Conservation (phyloP, 345 rosid species). For the Lepidium aucheri region DNA sequence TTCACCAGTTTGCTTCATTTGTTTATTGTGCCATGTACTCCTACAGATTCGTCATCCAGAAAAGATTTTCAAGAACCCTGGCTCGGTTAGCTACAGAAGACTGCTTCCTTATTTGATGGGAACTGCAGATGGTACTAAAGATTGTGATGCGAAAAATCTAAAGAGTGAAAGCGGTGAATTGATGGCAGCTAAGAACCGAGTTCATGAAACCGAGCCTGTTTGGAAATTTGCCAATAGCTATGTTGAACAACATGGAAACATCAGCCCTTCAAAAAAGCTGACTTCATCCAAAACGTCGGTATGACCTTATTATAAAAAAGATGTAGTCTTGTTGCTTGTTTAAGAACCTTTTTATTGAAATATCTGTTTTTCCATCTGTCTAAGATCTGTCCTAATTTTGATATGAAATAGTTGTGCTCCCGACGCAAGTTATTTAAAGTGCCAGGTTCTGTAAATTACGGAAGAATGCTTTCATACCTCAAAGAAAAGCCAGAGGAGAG, state of each 20-base stretch:
- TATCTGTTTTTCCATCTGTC: neutral
- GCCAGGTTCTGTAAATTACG: neutral
- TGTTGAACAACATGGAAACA: neutral
- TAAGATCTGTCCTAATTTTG: neutral
- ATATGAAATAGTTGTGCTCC: neutral
- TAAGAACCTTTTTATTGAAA: neutral
- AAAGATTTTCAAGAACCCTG: neutral
- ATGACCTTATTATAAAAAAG: neutral
- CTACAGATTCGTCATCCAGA: neutral
- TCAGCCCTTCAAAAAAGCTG: neutral
- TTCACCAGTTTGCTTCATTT: neutral
- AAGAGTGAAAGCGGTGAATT: neutral
- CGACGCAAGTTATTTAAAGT: neutral
- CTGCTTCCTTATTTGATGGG: neutral
- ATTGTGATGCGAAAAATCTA: neutral
- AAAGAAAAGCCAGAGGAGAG: neutral
- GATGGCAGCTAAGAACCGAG: neutral
- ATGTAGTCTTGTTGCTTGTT: neutral
- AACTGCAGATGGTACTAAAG: neutral
- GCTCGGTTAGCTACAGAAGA: neutral
- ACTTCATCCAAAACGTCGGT: neutral
- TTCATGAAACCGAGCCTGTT: neutral
- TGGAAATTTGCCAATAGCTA: neutral
- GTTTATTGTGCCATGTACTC: neutral
- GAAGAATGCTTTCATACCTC: slow-evolving; percentile 1